Evolutionary conservation across 2,329 filamentous ascomycete genomes (phyloP).

Genomic region (Trichoderma hamatum): DNA sequence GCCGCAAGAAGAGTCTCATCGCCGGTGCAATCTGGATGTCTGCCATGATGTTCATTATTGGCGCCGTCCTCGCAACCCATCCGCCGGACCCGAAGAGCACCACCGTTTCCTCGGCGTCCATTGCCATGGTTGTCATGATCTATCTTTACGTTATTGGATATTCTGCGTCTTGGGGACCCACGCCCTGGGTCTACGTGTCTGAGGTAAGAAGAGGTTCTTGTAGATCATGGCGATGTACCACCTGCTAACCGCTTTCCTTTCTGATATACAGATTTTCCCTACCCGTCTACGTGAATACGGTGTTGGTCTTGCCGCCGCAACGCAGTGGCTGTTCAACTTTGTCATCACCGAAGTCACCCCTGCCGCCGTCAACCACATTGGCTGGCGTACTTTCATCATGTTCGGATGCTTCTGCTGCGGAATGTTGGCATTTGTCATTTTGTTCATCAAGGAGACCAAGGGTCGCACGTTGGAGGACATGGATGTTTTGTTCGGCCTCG

Average conservation of each 20-base stretch:
- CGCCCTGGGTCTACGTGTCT: constrained; percentile 30
- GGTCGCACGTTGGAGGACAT: constrained; percentile 30
- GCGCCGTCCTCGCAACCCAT: constrained; percentile 32
- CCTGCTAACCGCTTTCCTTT: neutral
- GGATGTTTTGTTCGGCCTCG: constrained; percentile 26
- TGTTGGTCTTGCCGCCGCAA: constrained; percentile 64
- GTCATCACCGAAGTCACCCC: constrained; percentile 49
- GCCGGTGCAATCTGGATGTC: constrained; percentile 69
- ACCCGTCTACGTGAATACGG: constrained; percentile 29
- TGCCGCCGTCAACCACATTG: constrained; percentile 28
- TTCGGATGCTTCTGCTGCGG: constrained; percentile 30
- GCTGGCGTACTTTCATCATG: constrained; percentile 31
- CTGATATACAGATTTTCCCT: constrained; percentile 25
- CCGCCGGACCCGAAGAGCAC: constrained; percentile 22
- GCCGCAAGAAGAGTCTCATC: constrained; percentile 63
- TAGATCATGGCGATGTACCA: neutral
- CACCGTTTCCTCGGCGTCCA: constrained; percentile 28
- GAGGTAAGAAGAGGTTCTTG: constrained; percentile 12
- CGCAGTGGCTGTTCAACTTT: constrained; percentile 71
- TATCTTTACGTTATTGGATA: constrained; percentile 28
- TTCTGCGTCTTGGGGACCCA: constrained; percentile 30
- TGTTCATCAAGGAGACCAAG: constrained; percentile 31
- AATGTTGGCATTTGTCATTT: constrained; percentile 29
- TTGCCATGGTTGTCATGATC: constrained; percentile 31
- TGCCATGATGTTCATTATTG: constrained; percentile 51